A percentile compares a stretch with the other conserved stretches of the same genome.
These are phyloP conservation scores for Yarrowia divulgata DNA, from an alignment of 805 yeast species.

Conservation along the genomic window DNA sequence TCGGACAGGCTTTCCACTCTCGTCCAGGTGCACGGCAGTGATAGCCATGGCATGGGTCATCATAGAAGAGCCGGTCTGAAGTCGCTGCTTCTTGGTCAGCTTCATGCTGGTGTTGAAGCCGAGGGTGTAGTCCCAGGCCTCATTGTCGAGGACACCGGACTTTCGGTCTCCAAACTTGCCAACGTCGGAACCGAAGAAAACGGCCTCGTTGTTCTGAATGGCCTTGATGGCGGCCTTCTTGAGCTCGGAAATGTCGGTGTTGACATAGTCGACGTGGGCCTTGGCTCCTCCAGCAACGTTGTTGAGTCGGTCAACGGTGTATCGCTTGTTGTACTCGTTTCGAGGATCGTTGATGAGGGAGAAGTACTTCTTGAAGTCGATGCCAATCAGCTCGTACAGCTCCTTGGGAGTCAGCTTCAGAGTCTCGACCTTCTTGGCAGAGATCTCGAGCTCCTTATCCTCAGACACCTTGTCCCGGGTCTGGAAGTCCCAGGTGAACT, in stretches of 20 bases:
- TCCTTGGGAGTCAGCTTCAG: conserved; percentile 61
- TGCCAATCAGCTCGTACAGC: conserved; percentile 62
- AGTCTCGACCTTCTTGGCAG: conserved; percentile 53
- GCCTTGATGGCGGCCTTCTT: conserved; percentile 70
- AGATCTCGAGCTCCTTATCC: conserved; percentile 47
- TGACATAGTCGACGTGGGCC: conserved; percentile 68
- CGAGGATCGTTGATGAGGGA: conserved; percentile 86
- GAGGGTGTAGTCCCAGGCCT: conserved; percentile 70
- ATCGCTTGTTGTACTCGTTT: conserved; percentile 66
- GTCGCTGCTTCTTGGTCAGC: conserved; percentile 69
- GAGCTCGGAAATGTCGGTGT: conserved; percentile 65
- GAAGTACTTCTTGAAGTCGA: conserved; percentile 60
- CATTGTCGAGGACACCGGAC: conserved; percentile 75
- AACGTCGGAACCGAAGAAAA: conserved; percentile 90
- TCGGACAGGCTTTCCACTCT: conserved; percentile 63
- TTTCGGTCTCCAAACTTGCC: conserved; percentile 72
- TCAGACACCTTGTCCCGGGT: conserved; percentile 65
- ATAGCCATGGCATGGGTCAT: conserved; percentile 94
- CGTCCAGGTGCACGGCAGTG: conserved; percentile 80
- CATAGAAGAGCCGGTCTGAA: conserved; percentile 70
- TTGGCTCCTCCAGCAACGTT: conserved; percentile 66
- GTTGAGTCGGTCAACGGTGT: conserved; percentile 76
- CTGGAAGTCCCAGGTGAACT: conserved; percentile 74
- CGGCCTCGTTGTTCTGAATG: conserved; percentile 75
- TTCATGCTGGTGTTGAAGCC: conserved; percentile 52